phyloP scores from a whole-genome alignment of 768 basidiomycete genomes.

The Tulasnella sp. region DNA sequence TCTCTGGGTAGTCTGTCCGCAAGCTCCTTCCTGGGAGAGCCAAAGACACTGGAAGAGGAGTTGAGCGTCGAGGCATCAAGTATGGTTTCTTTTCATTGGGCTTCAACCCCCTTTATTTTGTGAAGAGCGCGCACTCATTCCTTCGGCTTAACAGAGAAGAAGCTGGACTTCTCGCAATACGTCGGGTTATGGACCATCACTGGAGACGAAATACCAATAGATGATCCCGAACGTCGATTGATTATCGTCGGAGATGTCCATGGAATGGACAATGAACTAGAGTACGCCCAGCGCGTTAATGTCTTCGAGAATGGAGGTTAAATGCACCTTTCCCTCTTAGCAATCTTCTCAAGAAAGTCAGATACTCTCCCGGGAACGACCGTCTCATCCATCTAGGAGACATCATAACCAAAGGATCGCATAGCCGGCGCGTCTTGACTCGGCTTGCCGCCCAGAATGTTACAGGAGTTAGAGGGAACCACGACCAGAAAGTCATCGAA shows the following conservation, averaged over 20 bases:
- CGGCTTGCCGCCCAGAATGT: slow-evolving; percentile 59
- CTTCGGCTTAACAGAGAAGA: not conserved
- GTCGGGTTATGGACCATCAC: slow-evolving; percentile 29
- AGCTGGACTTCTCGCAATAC: slow-evolving; percentile 30
- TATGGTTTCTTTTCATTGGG: not conserved
- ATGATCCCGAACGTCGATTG: slow-evolving; percentile 36
- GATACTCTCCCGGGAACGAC: slow-evolving; percentile 55
- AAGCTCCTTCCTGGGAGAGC: not conserved
- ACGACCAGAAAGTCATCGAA: slow-evolving; percentile 85
- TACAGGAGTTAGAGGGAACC: slow-evolving; percentile 84
- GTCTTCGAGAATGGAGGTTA: slow-evolving; percentile 12
- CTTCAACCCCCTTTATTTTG: not conserved
- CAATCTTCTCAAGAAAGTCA: slow-evolving; percentile 51
- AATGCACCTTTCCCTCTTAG: slow-evolving; percentile 33
- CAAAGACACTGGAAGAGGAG: not conserved
- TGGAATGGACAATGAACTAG: slow-evolving; percentile 62
- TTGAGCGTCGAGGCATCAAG: not conserved
- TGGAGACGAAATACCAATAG: slow-evolving; percentile 24
- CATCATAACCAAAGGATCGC: slow-evolving; percentile 60
- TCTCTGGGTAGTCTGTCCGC: not conserved
- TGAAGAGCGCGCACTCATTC: not conserved
- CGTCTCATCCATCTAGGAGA: slow-evolving; percentile 79
- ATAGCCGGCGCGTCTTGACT: slow-evolving; percentile 54
- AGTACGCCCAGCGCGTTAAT: slow-evolving; percentile 39
- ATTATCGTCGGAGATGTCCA: slow-evolving; percentile 86